Evolutionary conservation across 352 stramenopile species (phyloP).

Genomic region (Pythium monospermum): DNA sequence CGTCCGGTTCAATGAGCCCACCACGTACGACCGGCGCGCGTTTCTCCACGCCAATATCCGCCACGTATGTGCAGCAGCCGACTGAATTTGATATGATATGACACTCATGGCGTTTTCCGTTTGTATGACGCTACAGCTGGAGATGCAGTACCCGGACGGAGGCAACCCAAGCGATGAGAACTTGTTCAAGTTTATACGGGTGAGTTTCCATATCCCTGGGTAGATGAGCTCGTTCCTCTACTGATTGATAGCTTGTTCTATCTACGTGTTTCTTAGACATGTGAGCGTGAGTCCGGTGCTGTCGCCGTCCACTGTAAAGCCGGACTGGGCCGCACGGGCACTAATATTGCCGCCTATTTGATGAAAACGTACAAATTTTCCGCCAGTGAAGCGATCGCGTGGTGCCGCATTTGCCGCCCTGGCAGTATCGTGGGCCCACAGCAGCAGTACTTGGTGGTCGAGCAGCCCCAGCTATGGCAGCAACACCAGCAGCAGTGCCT

Average conservation of each 20-base stretch:
- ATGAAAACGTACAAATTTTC: slow-evolving; percentile 96
- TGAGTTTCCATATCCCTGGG: slow-evolving; percentile 39
- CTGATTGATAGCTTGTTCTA: not conserved
- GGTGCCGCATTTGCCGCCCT: slow-evolving; percentile 93
- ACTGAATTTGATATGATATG: not conserved
- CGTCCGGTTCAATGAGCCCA: slow-evolving; percentile 93
- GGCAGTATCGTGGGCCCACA: slow-evolving; percentile 94
- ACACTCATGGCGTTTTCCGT: too few relatives aligned
- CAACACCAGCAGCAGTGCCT: not conserved
- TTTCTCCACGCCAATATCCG: slow-evolving; percentile 89
- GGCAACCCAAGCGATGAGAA: slow-evolving; percentile 83
- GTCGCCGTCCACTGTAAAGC: slow-evolving; percentile 98
- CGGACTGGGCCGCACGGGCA: slow-evolving; percentile 94
- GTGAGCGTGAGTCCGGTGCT: slow-evolving; percentile 58
- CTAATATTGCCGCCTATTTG: slow-evolving; percentile 93
- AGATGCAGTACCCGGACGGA: slow-evolving; percentile 95
- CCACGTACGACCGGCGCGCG: slow-evolving; percentile 88
- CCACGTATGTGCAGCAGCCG: slow-evolving; percentile 39
- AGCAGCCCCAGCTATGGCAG: slow-evolving; percentile 59
- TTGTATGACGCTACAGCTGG: slow-evolving; percentile 28
- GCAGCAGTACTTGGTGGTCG: slow-evolving; percentile 92
- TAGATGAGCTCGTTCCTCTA: not conserved
- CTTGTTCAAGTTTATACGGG: slow-evolving; percentile 74
- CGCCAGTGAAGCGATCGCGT: slow-evolving; percentile 92
- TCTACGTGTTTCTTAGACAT: slow-evolving; percentile 24